Evolutionary conservation across 1,139 yeast species (phyloP), one percentile per base, ranked within the genome.

Genomic region (Pichia sp.): DNA sequence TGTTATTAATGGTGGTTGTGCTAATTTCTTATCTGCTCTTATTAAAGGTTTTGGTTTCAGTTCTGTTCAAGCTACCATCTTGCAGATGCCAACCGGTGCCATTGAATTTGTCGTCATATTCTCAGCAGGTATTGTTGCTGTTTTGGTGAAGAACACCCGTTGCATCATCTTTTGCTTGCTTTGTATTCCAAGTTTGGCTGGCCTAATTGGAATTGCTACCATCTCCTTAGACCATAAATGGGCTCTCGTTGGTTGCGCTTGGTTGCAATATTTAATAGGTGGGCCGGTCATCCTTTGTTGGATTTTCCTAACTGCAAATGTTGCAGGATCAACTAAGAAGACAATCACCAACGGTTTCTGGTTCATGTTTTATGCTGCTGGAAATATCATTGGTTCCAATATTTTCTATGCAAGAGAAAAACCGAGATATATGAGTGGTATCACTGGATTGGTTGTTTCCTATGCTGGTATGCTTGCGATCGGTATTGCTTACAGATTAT

Each of bases 341-440:
- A 59, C 72, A 29, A 71, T 75, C 11, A 68, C 74, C 23, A 74
- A 70, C 52, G 80, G 78, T 2, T 53, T 74, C 23, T 64, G 71
- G 21, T 66, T 78, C 57, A 62, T 77, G 33, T 77, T 74, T 0
- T 78, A 74, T 51, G 74, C 81, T 42, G 69, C 73, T 25, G 84
- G 87, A 19, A 78, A 79, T 45, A 60, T 78, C 35, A 64, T 74
- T 32, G 87, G 86, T 0, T 85, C 87, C 2, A 84, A 77, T 51
- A 66, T 77, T 37, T 79, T 77, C 51, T 63, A 72, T 43, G 60
- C 60, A 1, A 48, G 48, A 12, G 73, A 74, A 46, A 73, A 74
- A 1, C 85, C 85, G 13, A 48, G 52, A 29, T 73, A 72, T 45
- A 52, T 55, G n/a, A 65, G 70, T 3, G 77, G 73, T 2, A 63